A percentile compares a stretch with the other conserved stretches of the same genome.
phyloP scores from a whole-genome alignment of 257 asterid species.

The Buddleja alternifolia region DNA sequence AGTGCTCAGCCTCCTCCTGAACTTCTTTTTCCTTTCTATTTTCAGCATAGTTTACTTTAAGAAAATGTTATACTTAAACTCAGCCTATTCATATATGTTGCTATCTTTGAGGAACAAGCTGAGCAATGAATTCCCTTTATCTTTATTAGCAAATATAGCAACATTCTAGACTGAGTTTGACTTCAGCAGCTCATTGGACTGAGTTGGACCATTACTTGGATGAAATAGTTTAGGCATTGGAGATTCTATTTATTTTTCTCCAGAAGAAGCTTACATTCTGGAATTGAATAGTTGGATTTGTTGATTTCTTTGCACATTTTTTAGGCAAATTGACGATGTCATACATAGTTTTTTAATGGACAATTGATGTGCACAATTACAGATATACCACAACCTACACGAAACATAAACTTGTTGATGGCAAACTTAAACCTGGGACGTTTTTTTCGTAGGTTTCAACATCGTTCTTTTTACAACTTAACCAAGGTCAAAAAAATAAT shows the following conservation, averaged over 20 bases:
- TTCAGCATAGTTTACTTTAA: background rate
- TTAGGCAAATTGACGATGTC: too few relatives aligned
- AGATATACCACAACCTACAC: too few relatives aligned
- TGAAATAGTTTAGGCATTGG: too few relatives aligned
- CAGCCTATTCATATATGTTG: background rate
- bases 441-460: background rate
- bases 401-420: background rate
- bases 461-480: background rate
- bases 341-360: too few relatives aligned
- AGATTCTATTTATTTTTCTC: background rate
- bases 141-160: conserved; percentile 1
- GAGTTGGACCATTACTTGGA: background rate
- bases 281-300: background rate
- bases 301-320: background rate
- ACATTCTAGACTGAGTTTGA: background rate
- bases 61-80: background rate
- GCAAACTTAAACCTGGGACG: background rate
- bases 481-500: background rate
- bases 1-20: conserved; percentile 37
- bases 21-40: conserved; percentile 3
- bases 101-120: background rate
- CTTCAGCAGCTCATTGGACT: background rate
- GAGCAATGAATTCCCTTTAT: background rate
- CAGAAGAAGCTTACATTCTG: background rate
- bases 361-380: too few relatives aligned